Base-by-base conservation (phyloP, 2,329 filamentous ascomycete genomes). In the Immersiporthe knoxdaviesiana region DNA sequence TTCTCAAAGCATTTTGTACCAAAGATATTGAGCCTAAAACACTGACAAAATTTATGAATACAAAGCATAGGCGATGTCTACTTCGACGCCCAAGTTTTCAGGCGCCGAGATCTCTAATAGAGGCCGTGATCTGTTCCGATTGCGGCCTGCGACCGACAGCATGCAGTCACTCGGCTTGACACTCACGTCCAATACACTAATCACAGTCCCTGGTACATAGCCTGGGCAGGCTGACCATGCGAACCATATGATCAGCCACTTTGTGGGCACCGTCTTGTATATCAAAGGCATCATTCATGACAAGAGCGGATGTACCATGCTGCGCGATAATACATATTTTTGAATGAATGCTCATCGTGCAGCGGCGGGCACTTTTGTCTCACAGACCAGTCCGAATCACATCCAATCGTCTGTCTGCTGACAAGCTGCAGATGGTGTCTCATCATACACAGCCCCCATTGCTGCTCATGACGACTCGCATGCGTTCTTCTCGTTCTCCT, bases 401-500 rank as follows among this genome's bases (percentile, higher is more conserved):
- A n/a, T 44, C 32, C 47, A 37, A 21, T 44, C 12, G 3, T 6
- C 24, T 35, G 7, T 54, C 21, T 56, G 44, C 37, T 56, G 24
- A 56, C 52, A 30, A 30, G 52, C 24, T 56, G 52, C 52, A 30
- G 52, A 16, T 30, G 12, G 27, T 16, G 27, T 11, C 52, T 56
- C 27, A 18, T 16, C 14, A 10, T 32, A 30, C 52, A 56, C 14
- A 3, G 3, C n/a, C 50, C 50, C 50, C 10, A 21, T n/a, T 30
- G 37, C 12, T 16, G 2, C 61, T 67, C 61, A 59, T 16, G 61
- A 39, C 21, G 14, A 4, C 27, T 65, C 70, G 50, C 67, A 18
- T 32, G 44, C 47, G 44, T 67, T 61, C 62, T 60, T 70, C 66
- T 68, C 68, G 37, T 70, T 67, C 32, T 73, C 71, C 39, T 69